Percentiles rank a stretch among this genome's conserved stretches.
Conservation (phyloP, 176 grass and related monocot species). For the Lolium perenne region DNA sequence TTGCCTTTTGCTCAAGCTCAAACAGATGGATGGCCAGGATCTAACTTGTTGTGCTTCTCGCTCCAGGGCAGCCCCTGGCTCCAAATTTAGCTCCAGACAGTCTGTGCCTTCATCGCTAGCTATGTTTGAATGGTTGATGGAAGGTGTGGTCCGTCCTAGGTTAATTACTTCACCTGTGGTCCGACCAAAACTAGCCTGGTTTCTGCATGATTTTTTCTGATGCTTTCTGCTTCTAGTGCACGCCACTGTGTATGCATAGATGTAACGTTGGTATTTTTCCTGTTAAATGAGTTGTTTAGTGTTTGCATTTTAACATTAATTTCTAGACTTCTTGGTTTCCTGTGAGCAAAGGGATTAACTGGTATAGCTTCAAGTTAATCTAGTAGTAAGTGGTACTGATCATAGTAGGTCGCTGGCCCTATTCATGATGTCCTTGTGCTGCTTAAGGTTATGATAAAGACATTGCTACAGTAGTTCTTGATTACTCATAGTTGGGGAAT, state of each 20-base stretch:
- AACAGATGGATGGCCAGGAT: slow-evolving; percentile 24
- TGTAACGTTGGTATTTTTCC: slow-evolving; percentile 10
- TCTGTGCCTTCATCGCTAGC: slow-evolving; percentile 6
- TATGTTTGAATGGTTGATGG: slow-evolving; percentile 11
- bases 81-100: not conserved
- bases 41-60: slow-evolving; percentile 2
- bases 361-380: slow-evolving; percentile 24
- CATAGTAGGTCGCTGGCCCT: slow-evolving; percentile 26
- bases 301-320: not conserved
- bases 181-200: not conserved
- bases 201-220: not conserved
- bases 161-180: slow-evolving; percentile 15
- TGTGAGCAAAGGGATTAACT: slow-evolving; percentile 2
- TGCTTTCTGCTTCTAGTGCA: slow-evolving; percentile 30
- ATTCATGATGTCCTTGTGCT: slow-evolving; percentile 28
- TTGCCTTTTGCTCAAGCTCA: not conserved
- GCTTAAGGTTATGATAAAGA: slow-evolving; percentile 18
- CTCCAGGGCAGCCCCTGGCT: not conserved
- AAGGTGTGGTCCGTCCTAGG: slow-evolving; percentile 3
- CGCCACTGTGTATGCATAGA: not conserved
- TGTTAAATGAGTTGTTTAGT: slow-evolving; percentile 19
- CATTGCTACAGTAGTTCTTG: slow-evolving; percentile 25
- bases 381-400: not conserved
- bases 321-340: not conserved
- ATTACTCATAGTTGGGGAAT: slow-evolving; percentile 10